Evolutionary conservation across 768 basidiomycete genomes (phyloP).

Genomic region (Rhizopogon vulgaris): DNA sequence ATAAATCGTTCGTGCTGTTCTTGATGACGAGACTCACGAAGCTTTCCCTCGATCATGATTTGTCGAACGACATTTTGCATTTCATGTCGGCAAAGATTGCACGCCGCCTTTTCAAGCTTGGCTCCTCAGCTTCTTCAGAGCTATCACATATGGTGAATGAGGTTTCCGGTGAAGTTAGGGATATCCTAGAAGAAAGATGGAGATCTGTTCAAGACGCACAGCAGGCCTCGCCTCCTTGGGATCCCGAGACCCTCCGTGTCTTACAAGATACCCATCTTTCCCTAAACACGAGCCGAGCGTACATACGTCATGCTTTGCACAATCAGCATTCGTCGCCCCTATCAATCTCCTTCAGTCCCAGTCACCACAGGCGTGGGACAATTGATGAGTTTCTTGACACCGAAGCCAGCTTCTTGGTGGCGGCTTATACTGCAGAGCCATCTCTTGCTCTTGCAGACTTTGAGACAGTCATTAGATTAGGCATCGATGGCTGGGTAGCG

Average conservation of each 20-base stretch:
- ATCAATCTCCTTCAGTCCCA: neutral
- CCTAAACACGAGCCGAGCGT: constrained; percentile 21
- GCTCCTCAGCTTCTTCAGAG: constrained; percentile 9
- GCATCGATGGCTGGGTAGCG: constrained; percentile 29
- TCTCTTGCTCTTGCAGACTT: constrained; percentile 28
- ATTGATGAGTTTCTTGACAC: constrained; percentile 15
- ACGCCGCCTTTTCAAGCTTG: constrained; percentile 32
- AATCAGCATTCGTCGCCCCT: neutral
- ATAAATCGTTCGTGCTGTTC: constrained; percentile 31
- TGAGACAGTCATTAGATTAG: constrained; percentile 25
- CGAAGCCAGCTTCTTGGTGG: constrained; percentile 6
- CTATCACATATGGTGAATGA: constrained; percentile 5
- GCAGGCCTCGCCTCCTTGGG: constrained; percentile 23
- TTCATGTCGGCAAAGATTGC: constrained; percentile 32
- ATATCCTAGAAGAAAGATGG: constrained; percentile 31
- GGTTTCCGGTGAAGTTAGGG: constrained; percentile 13
- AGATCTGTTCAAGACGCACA: constrained; percentile 21
- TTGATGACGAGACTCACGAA: constrained; percentile 17
- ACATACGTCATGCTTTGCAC: constrained; percentile 19
- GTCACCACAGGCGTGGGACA: constrained; percentile 4
- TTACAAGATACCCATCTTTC: constrained; percentile 27
- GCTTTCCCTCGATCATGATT: neutral
- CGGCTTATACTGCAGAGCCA: constrained; percentile 9
- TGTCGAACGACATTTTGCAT: constrained; percentile 30
- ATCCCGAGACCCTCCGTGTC: constrained; percentile 21